Base-by-base conservation (phyloP, 768 basidiomycete species). In the Hypholoma sublateritium region DNA sequence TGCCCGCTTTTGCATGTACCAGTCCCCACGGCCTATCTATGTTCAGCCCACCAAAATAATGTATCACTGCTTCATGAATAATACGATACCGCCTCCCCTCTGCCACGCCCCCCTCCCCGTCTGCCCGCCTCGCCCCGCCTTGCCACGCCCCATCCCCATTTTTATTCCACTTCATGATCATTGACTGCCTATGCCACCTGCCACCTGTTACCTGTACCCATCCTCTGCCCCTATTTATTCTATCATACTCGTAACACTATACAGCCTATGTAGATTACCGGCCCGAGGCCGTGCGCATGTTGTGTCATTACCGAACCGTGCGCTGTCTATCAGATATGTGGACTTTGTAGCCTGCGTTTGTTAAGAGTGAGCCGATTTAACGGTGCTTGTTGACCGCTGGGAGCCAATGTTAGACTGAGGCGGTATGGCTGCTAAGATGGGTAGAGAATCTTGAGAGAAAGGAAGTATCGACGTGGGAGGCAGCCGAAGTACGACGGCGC, bases 11-110 rank as follows among this genome's bases (percentile, higher is more conserved):
- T 44, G 43, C 22, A 19, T 44, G 43, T 44, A 44, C 22, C 17
- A 19, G 43, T 19, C 43, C 17, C 43, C 17, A 17, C 11, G 43
- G 43, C 43, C 17, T 44, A 44, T 19, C 28, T 32, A 17, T 19
- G 43, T 39, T 32, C 49, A 39, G 36, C 34, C 49, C 28, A 22
- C 11, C 45, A 41, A 53, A 58, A 53, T 58, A 58, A 46, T 58
- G 45, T 58, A 58, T 58, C 51, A n/a, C 42, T 59, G 57, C 53
- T 62, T 53, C 50, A 58, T 55, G 37, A 51, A 50, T 58, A 57
- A 58, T 58, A 39, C 57, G 50, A 57, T 50, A 28, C 50, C 53
- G 19, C 28, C 44, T 39, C 50, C 32, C 36, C 24, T 25, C 32
- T 35, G 16, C 51, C 44, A n/a, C 43, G 25, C 34, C n/a, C 24